Conservation (phyloP, 495 filamentous ascomycete genomes). For the Aspergillus asperescens region DNA sequence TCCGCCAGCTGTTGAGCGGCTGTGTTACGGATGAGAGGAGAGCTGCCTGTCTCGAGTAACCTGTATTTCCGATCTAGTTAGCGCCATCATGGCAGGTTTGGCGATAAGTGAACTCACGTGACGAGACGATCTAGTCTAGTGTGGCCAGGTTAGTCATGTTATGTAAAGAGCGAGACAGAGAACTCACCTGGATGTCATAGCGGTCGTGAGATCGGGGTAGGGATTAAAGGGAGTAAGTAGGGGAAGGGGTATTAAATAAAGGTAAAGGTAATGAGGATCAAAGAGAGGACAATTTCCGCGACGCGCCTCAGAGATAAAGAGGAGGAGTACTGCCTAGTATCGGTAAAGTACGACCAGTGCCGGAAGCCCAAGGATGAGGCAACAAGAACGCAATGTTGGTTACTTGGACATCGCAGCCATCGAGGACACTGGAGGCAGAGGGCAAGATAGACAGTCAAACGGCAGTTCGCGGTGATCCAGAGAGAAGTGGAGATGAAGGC, state of each 20-base stretch:
- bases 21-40: slow-evolving; percentile 87
- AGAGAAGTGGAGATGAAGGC: slow-evolving; percentile 9
- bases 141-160: slow-evolving; percentile 32
- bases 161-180: slow-evolving; percentile 3
- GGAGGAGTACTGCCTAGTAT: slow-evolving; percentile 9
- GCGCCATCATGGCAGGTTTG: slow-evolving; percentile 10
- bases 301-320: slow-evolving; percentile 13
- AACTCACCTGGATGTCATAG: slow-evolving; percentile 53
- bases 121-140: slow-evolving; percentile 83
- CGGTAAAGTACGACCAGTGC: slow-evolving; percentile 7
- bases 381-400: slow-evolving; percentile 20
- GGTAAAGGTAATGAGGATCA: slow-evolving; percentile 1
- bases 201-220: slow-evolving; percentile 23
- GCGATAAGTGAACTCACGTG: slow-evolving; percentile 62
- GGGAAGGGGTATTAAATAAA: slow-evolving; percentile 2
- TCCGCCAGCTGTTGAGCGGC: slow-evolving; percentile 94
- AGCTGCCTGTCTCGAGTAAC: slow-evolving; percentile 93
- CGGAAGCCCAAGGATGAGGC: slow-evolving; percentile 11
- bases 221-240: slow-evolving; percentile 16
- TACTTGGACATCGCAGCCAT: slow-evolving; percentile 26
- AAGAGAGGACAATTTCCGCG: slow-evolving; percentile 11
- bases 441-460: background rate
- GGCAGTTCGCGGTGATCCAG: slow-evolving; percentile 3
- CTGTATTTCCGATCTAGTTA: slow-evolving; percentile 46
- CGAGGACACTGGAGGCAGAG: background rate